Evolutionary conservation across 768 basidiomycete genomes (phyloP), one percentile per base, ranked within the genome.

Genomic region (Kwoniella dendrophila): DNA sequence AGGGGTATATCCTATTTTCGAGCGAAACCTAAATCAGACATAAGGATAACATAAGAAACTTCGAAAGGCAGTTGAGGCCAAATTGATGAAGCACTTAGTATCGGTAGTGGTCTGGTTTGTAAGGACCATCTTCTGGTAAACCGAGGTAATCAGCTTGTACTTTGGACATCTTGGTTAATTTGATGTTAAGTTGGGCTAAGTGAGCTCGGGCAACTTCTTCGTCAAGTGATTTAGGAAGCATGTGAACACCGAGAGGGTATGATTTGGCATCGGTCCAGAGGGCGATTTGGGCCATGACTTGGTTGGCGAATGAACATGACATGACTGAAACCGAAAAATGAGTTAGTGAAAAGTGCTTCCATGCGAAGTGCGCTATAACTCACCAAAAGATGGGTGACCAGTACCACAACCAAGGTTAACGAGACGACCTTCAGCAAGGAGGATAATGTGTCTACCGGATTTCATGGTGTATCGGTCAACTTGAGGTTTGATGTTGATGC

Each of bases 251-350:
- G 72, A 98, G 85, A 51, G 90, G 89, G 87, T 97, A 98, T 78
- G 88, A 87, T 81, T 88, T 87, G 33, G 88, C 86, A 68, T 87
- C 90, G 44, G 90, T 94, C 92, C 92, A 99, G 79, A 99, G 88
- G 24, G 92, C 94, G 76, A 99, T 97, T 82, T 96, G 94, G 30
- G 95, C 95, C 73, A 99, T 85, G 66, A 93, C 90, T 82, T 99
- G 96, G 86, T 99, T 99, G 78, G 92, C 82, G 84, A 99, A 99
- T 43, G 96, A 99, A 85, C 94, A 98, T 18, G 95, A 98, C 96
- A 99, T 99, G 82, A 99, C 96, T 70, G 27, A 12, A 27, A 59
- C 30, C 5, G 32, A n/a, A 30, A 44, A 11, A 32, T 26, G 29
- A 45, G 32, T 30, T 14, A 36, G 38, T n/a, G n/a, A n/a, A n/a